These are phyloP conservation scores for Triticum urartu DNA, from an alignment of 176 grass and related monocot species.

Conservation along the genomic window DNA sequence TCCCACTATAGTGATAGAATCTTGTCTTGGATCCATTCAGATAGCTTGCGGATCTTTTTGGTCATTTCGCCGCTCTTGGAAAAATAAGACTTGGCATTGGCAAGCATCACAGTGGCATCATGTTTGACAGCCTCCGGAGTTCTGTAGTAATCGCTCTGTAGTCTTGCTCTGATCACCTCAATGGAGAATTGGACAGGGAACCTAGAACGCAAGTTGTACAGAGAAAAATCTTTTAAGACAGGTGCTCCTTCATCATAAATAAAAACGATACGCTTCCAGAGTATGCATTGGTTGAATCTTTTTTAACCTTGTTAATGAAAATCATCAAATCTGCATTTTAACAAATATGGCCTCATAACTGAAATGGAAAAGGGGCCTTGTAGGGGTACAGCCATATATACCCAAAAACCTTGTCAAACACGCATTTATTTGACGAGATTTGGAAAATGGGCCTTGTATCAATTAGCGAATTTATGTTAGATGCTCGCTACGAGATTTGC, in stretches of 20 bases:
- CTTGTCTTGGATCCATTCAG: constrained; percentile 48
- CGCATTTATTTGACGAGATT: neutral
- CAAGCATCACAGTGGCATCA: constrained; percentile 75
- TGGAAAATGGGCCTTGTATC: neutral
- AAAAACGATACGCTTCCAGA: neutral
- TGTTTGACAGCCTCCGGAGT: constrained; percentile 75
- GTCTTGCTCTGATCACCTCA: constrained; percentile 83
- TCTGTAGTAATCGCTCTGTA: constrained; percentile 81
- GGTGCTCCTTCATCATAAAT: neutral
- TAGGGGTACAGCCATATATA: neutral
- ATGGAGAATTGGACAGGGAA: constrained; percentile 84
- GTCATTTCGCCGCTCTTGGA: constrained; percentile 58
- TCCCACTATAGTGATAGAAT: constrained; percentile 50
- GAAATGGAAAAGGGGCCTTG: neutral
- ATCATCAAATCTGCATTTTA: neutral
- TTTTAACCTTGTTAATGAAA: neutral
- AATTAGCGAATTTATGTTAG: neutral
- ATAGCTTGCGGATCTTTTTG: constrained; percentile 57
- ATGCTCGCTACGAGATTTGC: neutral
- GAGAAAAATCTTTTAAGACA: neutral
- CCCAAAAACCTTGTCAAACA: neutral
- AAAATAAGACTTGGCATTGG: constrained; percentile 68
- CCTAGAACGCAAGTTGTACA: constrained; percentile 34
- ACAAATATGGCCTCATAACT: neutral
- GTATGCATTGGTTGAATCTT: neutral